Conservation (phyloP, 1,284 basidiomycete genomes). For the Pseudozyma sp. region DNA sequence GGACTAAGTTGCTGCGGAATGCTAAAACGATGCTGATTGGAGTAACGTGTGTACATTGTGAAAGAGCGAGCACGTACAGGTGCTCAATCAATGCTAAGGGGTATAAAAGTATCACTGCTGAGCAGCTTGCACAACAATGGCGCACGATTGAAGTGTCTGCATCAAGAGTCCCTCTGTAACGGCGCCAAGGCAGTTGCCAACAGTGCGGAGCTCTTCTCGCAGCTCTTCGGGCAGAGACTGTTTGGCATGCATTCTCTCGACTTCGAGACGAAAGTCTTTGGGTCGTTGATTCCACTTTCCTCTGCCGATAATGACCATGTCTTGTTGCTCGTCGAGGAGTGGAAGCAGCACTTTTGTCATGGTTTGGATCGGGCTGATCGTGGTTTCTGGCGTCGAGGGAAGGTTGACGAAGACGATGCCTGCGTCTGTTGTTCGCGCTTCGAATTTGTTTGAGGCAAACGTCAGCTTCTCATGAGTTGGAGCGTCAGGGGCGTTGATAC, state of each 20-base stretch:
- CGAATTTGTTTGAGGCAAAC: not conserved
- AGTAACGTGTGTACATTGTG: not conserved
- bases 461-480: too few species aligned
- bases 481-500: not conserved
- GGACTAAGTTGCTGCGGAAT: too few species aligned
- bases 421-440: slow-evolving; percentile 2
- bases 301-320: slow-evolving; percentile 48
- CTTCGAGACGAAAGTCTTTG: slow-evolving; percentile 34
- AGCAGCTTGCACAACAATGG: slow-evolving; percentile 28
- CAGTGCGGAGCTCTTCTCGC: slow-evolving; percentile 20
- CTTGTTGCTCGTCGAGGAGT: slow-evolving; percentile 25
- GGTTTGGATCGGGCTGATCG: slow-evolving; percentile 15
- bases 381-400: slow-evolving; percentile 1
- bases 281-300: slow-evolving; percentile 50
- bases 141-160: slow-evolving; percentile 10
- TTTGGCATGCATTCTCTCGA: slow-evolving; percentile 31
- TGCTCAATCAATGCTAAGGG: not conserved
- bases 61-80: not conserved
- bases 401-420: slow-evolving; percentile 36
- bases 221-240: slow-evolving; percentile 13
- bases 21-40: too few species aligned
- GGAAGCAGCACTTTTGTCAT: slow-evolving; percentile 22
- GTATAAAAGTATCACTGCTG: slow-evolving; percentile 11
- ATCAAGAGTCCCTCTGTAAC: slow-evolving; percentile 37
- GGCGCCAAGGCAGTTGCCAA: slow-evolving; percentile 43